phyloP scores from a whole-genome alignment of 768 basidiomycete genomes.

The Porpolomopsis calyptriformis region DNA sequence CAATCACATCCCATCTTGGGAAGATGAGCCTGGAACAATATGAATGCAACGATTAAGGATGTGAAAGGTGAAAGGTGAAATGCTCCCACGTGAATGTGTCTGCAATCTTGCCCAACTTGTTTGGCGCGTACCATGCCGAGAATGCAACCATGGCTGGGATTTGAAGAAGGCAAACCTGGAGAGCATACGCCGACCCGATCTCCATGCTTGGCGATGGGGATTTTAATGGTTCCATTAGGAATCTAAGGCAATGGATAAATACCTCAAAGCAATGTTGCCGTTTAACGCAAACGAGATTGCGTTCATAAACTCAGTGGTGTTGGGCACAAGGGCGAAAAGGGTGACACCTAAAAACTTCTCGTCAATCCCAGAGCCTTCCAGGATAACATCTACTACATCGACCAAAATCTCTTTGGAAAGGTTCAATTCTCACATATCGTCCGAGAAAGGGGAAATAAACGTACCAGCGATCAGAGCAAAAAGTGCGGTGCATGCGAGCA shows the following conservation, averaged over 20 bases:
- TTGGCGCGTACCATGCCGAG: slow-evolving; percentile 87
- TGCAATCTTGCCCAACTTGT: slow-evolving; percentile 75
- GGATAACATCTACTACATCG: slow-evolving; percentile 89
- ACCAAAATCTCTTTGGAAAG: slow-evolving; percentile 69
- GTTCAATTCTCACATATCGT: neutral
- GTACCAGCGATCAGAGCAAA: slow-evolving; percentile 94
- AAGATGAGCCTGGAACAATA: slow-evolving; percentile 67
- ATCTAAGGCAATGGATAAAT: slow-evolving; percentile 1
- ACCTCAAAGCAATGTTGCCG: slow-evolving; percentile 95
- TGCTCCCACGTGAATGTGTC: slow-evolving; percentile 84
- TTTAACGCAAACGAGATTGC: slow-evolving; percentile 96
- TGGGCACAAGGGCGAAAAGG: slow-evolving; percentile 93
- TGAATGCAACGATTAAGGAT: slow-evolving; percentile 5
- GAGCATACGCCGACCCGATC: slow-evolving; percentile 96
- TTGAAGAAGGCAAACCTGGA: slow-evolving; percentile 95
- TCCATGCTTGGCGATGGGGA: slow-evolving; percentile 84
- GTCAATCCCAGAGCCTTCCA: slow-evolving; percentile 84
- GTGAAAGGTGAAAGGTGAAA: neutral
- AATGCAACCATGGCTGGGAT: slow-evolving; percentile 99
- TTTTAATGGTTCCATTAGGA: no score
- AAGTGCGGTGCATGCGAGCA: slow-evolving; percentile 80
- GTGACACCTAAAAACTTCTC: slow-evolving; percentile 98
- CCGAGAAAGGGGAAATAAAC: slow-evolving; percentile 16
- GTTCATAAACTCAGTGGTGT: slow-evolving; percentile 99
- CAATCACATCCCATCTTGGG: slow-evolving; percentile 96